Conservation (phyloP, 345 rosid genomes). For the Citrus unshiu region DNA sequence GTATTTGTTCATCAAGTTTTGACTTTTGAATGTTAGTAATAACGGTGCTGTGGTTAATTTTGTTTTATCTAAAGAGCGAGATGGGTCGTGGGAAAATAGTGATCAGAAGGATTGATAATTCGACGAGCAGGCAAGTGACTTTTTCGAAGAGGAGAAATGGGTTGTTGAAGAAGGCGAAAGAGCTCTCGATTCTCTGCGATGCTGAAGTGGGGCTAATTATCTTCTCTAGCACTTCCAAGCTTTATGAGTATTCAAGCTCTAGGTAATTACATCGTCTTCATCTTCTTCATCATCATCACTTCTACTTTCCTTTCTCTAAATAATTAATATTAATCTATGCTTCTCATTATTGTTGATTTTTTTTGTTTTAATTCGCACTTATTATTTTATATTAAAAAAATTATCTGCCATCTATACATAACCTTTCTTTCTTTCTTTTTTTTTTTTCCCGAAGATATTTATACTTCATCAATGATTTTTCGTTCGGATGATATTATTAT, state of each 20-base stretch:
- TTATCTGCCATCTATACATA: neutral
- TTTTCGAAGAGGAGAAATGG: slow-evolving; percentile 55
- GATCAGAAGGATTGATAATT: slow-evolving; percentile 51
- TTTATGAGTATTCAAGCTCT: slow-evolving; percentile 46
- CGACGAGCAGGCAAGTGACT: slow-evolving; percentile 57
- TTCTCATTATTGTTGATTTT: neutral
- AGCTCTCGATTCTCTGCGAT: slow-evolving; percentile 52
- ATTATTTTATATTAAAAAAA: neutral
- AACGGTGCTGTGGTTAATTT: too few relatives aligned
- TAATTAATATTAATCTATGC: neutral
- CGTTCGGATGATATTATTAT: too few relatives aligned
- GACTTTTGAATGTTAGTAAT: too few relatives aligned
- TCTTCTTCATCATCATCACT: slow-evolving; percentile 1
- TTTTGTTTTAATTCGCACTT: neutral
- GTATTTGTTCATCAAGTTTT: too few relatives aligned
- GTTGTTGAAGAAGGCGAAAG: slow-evolving; percentile 45
- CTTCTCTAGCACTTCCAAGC: slow-evolving; percentile 53
- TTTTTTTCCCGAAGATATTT: too few relatives aligned
- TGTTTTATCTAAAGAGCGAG: neutral
- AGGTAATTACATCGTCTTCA: slow-evolving; percentile 29
- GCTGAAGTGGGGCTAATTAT: slow-evolving; percentile 49
- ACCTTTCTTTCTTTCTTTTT: neutral
- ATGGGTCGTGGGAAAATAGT: slow-evolving; percentile 69
- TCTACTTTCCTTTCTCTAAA: neutral
- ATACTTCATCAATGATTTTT: too few relatives aligned